Base-by-base conservation (phyloP, 768 basidiomycete genomes). In the Kwoniella heveanensis region DNA sequence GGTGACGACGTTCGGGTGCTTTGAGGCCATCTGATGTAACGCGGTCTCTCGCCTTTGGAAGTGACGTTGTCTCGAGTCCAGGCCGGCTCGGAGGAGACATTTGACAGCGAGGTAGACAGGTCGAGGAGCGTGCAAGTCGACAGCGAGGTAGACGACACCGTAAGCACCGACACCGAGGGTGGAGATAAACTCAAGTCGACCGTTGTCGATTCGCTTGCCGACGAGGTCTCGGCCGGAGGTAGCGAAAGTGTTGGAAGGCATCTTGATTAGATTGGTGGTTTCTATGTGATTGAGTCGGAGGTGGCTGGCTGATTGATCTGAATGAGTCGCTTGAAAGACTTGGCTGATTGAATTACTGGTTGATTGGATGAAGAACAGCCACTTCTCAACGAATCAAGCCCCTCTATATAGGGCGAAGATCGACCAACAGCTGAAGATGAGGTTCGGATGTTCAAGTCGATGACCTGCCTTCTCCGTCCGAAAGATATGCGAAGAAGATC, bases 111-210 rank as follows among this genome's bases (percentile, higher is more conserved):
- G 92, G 59, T 86, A 88, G 81, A 83, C 54, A 76, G 68, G 47
- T 82, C 71, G 21, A 68, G 75, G 68, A 10, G 74, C 83, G 82
- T 39, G 83, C 80, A 69, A 84, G 75, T 89, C 89, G 63, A 90
- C 83, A 25, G 91, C 94, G 60, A 90, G 89, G 80, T 95, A 96
- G 12, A 97, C 95, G 71, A 93, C 88, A 58, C 95, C 95, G 77
- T 96, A 98, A 24, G 94, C 94, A 13, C 95, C 95, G 32, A 90
- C 86, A 36, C 95, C 95, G 54, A 98, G 86, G 66, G 94, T 85
- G 72, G 90, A 87, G 71, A 90, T 85, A 64, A 98, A 88, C 80
- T 92, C 86, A 62, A 97, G 86, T 53, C 86, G 55, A 25, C 87
- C 88, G 67, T 86, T 84, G 84, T 94, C 91, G 83, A 98, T 91